Conservation (phyloP, 1,284 basidiomycete genomes). For the Sphaerobolus stellatus region DNA sequence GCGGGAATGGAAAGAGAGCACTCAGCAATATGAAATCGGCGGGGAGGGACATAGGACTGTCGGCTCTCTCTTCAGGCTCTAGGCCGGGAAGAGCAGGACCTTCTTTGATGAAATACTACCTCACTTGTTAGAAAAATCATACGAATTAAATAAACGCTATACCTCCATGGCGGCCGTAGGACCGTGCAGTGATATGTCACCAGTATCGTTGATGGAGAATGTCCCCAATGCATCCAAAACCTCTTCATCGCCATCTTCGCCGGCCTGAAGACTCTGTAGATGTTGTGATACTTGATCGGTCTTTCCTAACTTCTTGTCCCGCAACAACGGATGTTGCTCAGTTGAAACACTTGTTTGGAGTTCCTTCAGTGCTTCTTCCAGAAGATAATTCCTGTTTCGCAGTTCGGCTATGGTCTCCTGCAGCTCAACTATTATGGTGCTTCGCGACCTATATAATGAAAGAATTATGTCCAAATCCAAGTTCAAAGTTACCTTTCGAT, state of each 20-base stretch:
- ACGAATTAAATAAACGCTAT: not conserved
- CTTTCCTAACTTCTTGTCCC: not conserved
- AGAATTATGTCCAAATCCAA: not conserved
- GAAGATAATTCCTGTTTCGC: constrained; percentile 6
- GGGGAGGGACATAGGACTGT: constrained; percentile 10
- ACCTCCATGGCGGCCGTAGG: constrained; percentile 9
- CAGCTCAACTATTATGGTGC: constrained; percentile 13
- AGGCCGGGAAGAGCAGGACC: constrained; percentile 2
- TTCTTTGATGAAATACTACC: constrained; percentile 5
- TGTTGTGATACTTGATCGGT: not conserved
- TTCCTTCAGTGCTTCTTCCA: constrained; percentile 8
- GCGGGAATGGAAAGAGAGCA: constrained; percentile 11
- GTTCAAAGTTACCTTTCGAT: not conserved
- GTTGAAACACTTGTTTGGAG: constrained; percentile 8
- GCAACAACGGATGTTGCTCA: constrained; percentile 9
- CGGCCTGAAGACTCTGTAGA: not conserved
- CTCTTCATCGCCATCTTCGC: not conserved
- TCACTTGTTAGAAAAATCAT: not conserved
- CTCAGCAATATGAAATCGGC: constrained; percentile 11
- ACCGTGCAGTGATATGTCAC: constrained; percentile 7
- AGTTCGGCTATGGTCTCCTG: constrained; percentile 13
- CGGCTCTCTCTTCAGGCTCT: not conserved
- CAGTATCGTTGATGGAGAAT: constrained; percentile 4
- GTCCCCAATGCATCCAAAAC: constrained; percentile 9
- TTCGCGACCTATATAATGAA: constrained; percentile 8